These are phyloP conservation scores for Phylloporus sp. DNA, from an alignment of 768 basidiomycete species.

Conservation along the genomic window DNA sequence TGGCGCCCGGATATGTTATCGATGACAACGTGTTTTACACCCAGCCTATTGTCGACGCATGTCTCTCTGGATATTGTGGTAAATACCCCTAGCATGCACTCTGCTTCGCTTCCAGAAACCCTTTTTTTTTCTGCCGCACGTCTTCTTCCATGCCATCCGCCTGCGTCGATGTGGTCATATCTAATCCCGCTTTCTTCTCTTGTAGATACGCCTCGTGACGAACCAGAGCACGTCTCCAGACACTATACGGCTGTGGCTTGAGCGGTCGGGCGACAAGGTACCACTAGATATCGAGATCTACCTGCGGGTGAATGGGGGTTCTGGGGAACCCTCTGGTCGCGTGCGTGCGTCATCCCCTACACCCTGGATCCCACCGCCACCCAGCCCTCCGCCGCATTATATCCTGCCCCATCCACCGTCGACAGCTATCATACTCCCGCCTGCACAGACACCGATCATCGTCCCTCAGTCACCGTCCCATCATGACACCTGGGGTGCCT, in stretches of 20 bases:
- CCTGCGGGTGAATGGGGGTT: constrained; percentile 47
- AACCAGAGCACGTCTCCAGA: constrained; percentile 69
- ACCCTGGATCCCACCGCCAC: constrained; percentile 29
- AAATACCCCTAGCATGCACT: not conserved
- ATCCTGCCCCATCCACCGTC: constrained; percentile 31
- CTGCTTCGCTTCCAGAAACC: not conserved
- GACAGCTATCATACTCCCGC: constrained; percentile 31
- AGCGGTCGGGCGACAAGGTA: constrained; percentile 65
- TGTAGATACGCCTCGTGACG: constrained; percentile 74
- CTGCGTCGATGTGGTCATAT: not conserved
- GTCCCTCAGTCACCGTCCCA: constrained; percentile 43
- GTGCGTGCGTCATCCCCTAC: constrained; percentile 28
- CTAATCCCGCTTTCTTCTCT: not conserved
- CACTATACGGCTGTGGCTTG: constrained; percentile 78
- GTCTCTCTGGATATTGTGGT: not conserved
- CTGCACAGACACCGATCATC: constrained; percentile 42
- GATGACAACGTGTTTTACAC: constrained; percentile 12
- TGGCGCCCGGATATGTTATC: constrained; percentile 17
- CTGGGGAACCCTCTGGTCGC: constrained; percentile 21
- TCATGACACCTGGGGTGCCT: constrained; percentile 39
- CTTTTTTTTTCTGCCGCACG: not conserved
- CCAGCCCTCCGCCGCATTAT: constrained; percentile 37
- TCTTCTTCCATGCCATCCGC: not conserved
- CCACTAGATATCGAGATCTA: constrained; percentile 81
- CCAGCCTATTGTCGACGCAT: not conserved